These are phyloP conservation scores for Pythium utonaiense DNA, from an alignment of 352 stramenopile species.

Conservation along the genomic window DNA sequence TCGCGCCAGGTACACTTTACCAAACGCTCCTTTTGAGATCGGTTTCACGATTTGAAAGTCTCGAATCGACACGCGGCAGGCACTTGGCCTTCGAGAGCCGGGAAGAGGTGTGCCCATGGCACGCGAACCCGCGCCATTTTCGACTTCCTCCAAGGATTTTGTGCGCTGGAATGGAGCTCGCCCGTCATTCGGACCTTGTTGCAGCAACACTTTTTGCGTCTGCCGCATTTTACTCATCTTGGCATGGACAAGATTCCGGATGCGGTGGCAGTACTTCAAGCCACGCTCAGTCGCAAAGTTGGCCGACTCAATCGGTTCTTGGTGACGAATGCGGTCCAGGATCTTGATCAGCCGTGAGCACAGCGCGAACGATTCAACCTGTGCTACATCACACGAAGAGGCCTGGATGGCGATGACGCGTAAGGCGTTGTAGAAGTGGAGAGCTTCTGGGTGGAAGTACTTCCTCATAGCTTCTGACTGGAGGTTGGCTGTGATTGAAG, in stretches of 20 bases:
- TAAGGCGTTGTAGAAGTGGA: conserved; percentile 73
- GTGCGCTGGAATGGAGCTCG: conserved; percentile 62
- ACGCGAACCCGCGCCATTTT: conserved; percentile 24
- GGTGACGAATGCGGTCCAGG: conserved; percentile 59
- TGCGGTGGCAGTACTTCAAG: conserved; percentile 48
- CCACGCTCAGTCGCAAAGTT: conserved; percentile 50
- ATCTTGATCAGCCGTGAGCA: conserved; percentile 80
- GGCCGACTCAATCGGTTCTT: conserved; percentile 36
- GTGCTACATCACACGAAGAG: conserved; percentile 66
- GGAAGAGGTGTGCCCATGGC: neutral
- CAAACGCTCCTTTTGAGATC: conserved; percentile 88
- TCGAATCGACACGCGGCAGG: conserved; percentile 61
- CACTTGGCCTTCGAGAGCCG: conserved; percentile 25
- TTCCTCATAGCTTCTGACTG: conserved; percentile 30
- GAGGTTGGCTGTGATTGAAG: conserved; percentile 58
- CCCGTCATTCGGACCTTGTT: conserved; percentile 42
- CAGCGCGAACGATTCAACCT: conserved; percentile 71
- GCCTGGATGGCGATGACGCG: conserved; percentile 65
- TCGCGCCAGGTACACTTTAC: conserved; percentile 82
- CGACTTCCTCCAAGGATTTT: conserved; percentile 70
- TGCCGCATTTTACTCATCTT: conserved; percentile 87
- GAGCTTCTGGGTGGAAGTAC: conserved; percentile 50
- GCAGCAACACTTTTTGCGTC: conserved; percentile 78
- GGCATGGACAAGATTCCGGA: conserved; percentile 74
- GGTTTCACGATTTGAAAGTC: conserved; percentile 90